Conservation (phyloP, 2,329 filamentous ascomycete genomes). For the Thermochaetoides dissita region DNA sequence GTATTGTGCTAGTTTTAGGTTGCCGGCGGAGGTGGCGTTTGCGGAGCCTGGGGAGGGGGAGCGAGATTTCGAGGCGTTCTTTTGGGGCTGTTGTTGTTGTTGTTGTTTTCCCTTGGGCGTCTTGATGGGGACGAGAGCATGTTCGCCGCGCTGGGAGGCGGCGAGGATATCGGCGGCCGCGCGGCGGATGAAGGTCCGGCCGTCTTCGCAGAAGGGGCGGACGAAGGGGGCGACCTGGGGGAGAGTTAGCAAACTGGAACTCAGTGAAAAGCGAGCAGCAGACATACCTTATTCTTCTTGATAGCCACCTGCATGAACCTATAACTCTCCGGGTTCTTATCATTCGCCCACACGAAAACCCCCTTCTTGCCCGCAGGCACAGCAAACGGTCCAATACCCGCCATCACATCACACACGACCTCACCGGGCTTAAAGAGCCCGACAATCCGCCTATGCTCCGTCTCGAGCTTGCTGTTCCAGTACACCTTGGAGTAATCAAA, state of each 20-base stretch:
- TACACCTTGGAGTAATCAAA: slow-evolving; percentile 97
- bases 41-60: slow-evolving; percentile 19
- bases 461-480: slow-evolving; percentile 88
- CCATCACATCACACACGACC: slow-evolving; percentile 93
- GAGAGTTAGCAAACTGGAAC: slow-evolving; percentile 6
- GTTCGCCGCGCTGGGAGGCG: slow-evolving; percentile 36
- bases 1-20: slow-evolving; percentile 6
- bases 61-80: background rate
- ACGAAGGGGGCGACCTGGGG: slow-evolving; percentile 52
- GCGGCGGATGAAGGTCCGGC: slow-evolving; percentile 61
- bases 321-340: slow-evolving; percentile 85
- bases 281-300: slow-evolving; percentile 59
- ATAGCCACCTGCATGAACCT: slow-evolving; percentile 57
- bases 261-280: background rate
- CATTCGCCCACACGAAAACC: slow-evolving; percentile 92
- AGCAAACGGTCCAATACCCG: slow-evolving; percentile 89
- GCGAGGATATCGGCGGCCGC: slow-evolving; percentile 48
- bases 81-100: background rate
- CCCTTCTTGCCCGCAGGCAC: slow-evolving; percentile 78
- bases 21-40: slow-evolving; percentile 46
- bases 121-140: slow-evolving; percentile 38
- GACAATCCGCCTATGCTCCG: slow-evolving; percentile 73
- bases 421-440: slow-evolving; percentile 67
- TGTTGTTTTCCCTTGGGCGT: background rate
- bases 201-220: slow-evolving; percentile 67